Evolutionary conservation across 768 basidiomycete species (phyloP), one percentile per base, ranked within the genome.

Genomic region (Suillus plorans): DNA sequence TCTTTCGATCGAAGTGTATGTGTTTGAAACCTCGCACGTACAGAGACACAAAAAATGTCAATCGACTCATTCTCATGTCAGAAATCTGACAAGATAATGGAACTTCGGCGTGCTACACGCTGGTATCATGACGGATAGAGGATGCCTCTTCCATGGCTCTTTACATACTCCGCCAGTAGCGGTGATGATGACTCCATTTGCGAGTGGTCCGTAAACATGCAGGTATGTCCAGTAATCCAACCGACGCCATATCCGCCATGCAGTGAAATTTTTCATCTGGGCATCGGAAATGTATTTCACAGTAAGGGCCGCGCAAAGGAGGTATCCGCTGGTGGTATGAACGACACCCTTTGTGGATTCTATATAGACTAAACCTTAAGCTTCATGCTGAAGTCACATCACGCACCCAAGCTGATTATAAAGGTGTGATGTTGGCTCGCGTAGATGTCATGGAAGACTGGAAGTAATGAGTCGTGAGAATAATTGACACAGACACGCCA

Each of bases 171-270:
- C 10, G 9, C 37, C 37, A 37, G 37, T 28, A 28, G 28, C 90
- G 67, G 85, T 89, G 7, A 92, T 94, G n/a, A 88, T 82, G 41
- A 91, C 86, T 50, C 92, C 92, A 69, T 90, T 90, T n/a, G 84
- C 80, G 60, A 98, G 89, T 3, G 97, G 97, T 16, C 97, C 97
- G 77, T 98, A 98, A 69, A 98, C 85, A 73, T 98, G 80, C 97
- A 92, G 79, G 92, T 92, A 79, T 97, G 95, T 20, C 96, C 96
- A 3, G 97, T 99, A 80, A 99, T 97, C 97, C 97, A 99, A 71
- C 97, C 97, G 61, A 99, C 28, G 5, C 4, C 4, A 31, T 85
- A 74, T 99, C 97, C 63, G 97, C 97, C 96, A 98, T 95, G 82
- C 97, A 99, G 1, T 90, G 97, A 76, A 96, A 98, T 69, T 85